Conservation (phyloP, 345 rosid species). For the Orychophragmus violaceus region DNA sequence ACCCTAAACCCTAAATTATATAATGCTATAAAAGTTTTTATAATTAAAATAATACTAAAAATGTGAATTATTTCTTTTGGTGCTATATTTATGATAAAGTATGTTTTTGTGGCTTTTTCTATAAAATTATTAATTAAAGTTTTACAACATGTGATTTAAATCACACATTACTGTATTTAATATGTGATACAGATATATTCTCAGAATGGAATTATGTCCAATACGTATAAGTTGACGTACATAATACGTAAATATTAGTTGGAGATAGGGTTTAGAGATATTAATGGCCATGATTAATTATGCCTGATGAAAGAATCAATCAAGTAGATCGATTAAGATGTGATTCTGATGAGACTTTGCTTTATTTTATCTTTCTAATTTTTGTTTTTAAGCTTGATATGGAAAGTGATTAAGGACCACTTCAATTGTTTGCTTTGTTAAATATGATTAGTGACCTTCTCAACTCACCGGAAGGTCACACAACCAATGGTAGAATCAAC, state of each 20-base stretch:
- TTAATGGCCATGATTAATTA: slow-evolving; percentile 26
- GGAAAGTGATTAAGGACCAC: slow-evolving; percentile 31
- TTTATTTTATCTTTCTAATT: slow-evolving; percentile 22
- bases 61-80: too few species aligned
- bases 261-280: slow-evolving; percentile 13
- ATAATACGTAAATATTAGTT: slow-evolving; percentile 1
- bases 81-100: too few species aligned
- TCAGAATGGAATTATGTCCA: neutral
- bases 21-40: too few species aligned
- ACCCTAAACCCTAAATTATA: too few species aligned
- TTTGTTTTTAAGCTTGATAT: slow-evolving; percentile 26
- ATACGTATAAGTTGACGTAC: neutral
- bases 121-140: neutral
- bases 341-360: slow-evolving; percentile 27
- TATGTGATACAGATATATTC: neutral
- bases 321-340: slow-evolving; percentile 27
- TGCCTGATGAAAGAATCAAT: slow-evolving; percentile 27
- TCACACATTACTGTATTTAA: neutral
- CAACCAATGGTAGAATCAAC: slow-evolving; percentile 10
- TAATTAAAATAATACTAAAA: too few species aligned
- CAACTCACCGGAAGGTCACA: slow-evolving; percentile 24
- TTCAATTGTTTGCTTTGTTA: slow-evolving; percentile 29
- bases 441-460: slow-evolving; percentile 26
- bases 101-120: too few species aligned
- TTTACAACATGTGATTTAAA: neutral